These are phyloP conservation scores for Melampsora larici-populina DNA, from an alignment of 1,284 basidiomycete genomes.

Conservation along the genomic window DNA sequence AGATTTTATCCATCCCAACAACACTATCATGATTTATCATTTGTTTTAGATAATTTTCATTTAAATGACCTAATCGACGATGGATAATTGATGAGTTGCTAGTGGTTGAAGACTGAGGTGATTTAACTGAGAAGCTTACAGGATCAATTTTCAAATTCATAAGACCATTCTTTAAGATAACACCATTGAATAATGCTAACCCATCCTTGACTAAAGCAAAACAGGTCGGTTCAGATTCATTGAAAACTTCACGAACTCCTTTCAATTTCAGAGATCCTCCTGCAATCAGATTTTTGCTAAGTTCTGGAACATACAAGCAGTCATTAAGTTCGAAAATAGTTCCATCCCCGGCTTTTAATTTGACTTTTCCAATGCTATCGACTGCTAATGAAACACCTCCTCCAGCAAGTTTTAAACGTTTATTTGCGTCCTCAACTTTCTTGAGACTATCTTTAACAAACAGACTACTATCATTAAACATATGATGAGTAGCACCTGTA, in stretches of 20 bases:
- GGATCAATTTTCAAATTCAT: too few species aligned
- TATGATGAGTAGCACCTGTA: constrained; percentile 3
- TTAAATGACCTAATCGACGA: neutral
- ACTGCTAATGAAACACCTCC: neutral
- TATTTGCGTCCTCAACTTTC: neutral
- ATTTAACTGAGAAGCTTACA: neutral
- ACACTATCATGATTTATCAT: neutral
- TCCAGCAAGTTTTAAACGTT: neutral
- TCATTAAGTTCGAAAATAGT: neutral
- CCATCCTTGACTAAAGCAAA: neutral
- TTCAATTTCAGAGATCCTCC: neutral
- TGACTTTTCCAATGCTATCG: neutral
- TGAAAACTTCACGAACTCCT: neutral
- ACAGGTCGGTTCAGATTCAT: neutral
- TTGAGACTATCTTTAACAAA: neutral
- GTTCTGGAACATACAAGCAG: neutral
- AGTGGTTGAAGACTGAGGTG: neutral
- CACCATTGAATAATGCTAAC: neutral
- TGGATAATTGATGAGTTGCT: neutral
- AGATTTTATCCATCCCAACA: neutral
- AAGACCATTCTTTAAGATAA: neutral
- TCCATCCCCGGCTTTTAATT: too few species aligned
- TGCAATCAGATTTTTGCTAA: neutral
- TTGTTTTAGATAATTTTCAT: neutral
- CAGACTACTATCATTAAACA: neutral